These are phyloP conservation scores for Skeletonema tropicum DNA, from an alignment of 108 stramenopile species.

Conservation along the genomic window DNA sequence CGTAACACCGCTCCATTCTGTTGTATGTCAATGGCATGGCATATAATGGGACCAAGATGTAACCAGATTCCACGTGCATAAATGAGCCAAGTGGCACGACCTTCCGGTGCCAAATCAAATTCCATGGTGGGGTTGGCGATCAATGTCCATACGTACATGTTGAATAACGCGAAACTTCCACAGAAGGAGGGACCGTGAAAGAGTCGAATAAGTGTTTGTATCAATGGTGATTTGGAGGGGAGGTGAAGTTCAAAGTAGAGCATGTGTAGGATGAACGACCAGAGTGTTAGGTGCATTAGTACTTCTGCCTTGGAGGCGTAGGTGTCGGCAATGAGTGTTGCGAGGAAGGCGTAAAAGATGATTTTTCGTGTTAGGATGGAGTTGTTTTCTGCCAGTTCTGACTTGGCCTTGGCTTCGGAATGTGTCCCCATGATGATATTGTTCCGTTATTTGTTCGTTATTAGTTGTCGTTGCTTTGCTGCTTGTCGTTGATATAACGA, in stretches of 20 bases:
- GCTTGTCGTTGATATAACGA: not conserved
- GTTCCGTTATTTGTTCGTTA: not conserved
- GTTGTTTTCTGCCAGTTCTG: not conserved
- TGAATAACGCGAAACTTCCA: constrained; percentile 19
- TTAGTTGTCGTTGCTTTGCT: no score
- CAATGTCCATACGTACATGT: constrained; percentile 32
- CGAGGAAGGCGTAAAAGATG: no score
- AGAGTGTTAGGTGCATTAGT: no score
- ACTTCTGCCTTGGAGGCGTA: no score
- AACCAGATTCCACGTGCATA: constrained; percentile 26
- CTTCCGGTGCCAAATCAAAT: constrained; percentile 31
- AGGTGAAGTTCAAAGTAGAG: not conserved
- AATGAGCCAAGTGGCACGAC: constrained; percentile 15
- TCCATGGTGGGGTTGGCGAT: constrained; percentile 33
- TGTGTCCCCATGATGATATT: not conserved
- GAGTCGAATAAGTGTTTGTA: not conserved
- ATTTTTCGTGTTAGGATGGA: not conserved
- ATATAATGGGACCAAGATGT: constrained; percentile 14
- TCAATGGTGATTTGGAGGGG: not conserved
- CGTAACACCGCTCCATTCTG: constrained; percentile 7
- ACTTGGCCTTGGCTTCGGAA: not conserved
- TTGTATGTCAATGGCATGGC: constrained; percentile 14
- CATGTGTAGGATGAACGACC: no score
- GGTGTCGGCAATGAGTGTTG: no score
- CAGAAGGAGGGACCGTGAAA: constrained; percentile 24